These are phyloP conservation scores for Kandelia obovata DNA, from an alignment of 345 rosid genomes.

Conservation along the genomic window DNA sequence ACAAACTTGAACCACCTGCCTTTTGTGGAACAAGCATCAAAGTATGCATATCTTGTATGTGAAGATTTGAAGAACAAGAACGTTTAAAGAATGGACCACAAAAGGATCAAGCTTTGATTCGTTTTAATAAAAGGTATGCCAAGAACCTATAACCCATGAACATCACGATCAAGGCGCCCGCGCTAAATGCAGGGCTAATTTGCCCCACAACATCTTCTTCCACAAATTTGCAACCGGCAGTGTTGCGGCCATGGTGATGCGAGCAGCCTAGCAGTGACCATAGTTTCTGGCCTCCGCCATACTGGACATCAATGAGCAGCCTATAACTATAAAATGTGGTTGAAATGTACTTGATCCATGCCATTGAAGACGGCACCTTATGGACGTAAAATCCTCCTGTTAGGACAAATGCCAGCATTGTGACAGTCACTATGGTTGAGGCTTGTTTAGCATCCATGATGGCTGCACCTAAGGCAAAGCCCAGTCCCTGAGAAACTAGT, in stretches of 20 bases:
- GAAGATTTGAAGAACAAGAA: background rate
- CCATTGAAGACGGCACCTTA: constrained; percentile 64
- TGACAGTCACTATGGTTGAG: constrained; percentile 72
- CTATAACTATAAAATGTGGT: constrained; percentile 69
- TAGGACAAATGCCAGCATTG: constrained; percentile 81
- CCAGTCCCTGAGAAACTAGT: constrained; percentile 81
- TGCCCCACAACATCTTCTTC: constrained; percentile 70
- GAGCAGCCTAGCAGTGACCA: constrained; percentile 48
- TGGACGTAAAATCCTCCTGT: constrained; percentile 88
- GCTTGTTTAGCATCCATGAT: constrained; percentile 95
- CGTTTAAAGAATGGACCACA: background rate
- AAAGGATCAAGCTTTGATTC: constrained; percentile 35
- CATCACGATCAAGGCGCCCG: constrained; percentile 53
- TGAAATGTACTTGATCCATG: constrained; percentile 77
- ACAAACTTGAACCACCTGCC: background rate
- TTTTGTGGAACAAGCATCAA: background rate
- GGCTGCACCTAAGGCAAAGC: constrained; percentile 75
- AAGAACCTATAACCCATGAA: constrained; percentile 71
- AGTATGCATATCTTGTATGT: background rate
- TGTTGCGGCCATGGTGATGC: background rate
- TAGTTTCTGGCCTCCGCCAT: constrained; percentile 48
- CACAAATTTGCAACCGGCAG: constrained; percentile 54
- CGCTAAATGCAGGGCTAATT: constrained; percentile 45
- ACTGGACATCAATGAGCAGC: constrained; percentile 63
- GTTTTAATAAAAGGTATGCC: constrained; percentile 71